Conservation (phyloP, 78 protist genomes). For the Dictyostelium purpureum region DNA sequence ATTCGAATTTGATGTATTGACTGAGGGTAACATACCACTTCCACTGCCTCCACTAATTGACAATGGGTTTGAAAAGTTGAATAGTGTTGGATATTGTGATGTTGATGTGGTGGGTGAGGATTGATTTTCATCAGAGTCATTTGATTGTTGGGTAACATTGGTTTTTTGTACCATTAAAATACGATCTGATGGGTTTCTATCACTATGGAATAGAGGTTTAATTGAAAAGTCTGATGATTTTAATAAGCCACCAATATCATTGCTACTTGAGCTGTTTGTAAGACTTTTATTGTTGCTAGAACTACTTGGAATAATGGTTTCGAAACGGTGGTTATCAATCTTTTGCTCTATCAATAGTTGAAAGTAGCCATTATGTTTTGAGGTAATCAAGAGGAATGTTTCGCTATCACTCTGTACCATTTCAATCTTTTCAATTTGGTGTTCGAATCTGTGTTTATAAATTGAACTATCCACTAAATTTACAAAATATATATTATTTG, state of each 20-base stretch:
- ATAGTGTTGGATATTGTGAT: neutral
- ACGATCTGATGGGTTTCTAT: slow-evolving; percentile 28
- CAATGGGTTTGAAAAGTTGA: no score
- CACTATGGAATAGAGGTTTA: slow-evolving; percentile 33
- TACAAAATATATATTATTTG: slow-evolving; percentile 36
- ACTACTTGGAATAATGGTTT: neutral
- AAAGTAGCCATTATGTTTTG: slow-evolving; percentile 33
- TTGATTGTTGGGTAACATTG: neutral
- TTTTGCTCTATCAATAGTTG: slow-evolving; percentile 67
- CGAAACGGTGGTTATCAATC: slow-evolving; percentile 20
- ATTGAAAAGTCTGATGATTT: neutral
- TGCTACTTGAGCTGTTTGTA: neutral
- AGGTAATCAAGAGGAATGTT: slow-evolving; percentile 40
- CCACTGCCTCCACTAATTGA: no score
- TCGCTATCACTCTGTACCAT: slow-evolving; percentile 12
- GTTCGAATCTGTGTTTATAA: slow-evolving; percentile 13
- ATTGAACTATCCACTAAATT: neutral
- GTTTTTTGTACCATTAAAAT: neutral
- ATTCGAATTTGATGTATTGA: neutral
- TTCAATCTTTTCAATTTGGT: slow-evolving; percentile 42
- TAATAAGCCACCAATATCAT: neutral
- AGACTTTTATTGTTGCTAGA: neutral
- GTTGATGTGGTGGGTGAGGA: slow-evolving; percentile 7
- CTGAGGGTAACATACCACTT: neutral
- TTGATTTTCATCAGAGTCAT: neutral